Percentiles rank a stretch among this genome's conserved stretches.
These are phyloP conservation scores for Neocatenulostroma microsporum DNA, from an alignment of 2,329 filamentous ascomycete species.

Conservation along the genomic window DNA sequence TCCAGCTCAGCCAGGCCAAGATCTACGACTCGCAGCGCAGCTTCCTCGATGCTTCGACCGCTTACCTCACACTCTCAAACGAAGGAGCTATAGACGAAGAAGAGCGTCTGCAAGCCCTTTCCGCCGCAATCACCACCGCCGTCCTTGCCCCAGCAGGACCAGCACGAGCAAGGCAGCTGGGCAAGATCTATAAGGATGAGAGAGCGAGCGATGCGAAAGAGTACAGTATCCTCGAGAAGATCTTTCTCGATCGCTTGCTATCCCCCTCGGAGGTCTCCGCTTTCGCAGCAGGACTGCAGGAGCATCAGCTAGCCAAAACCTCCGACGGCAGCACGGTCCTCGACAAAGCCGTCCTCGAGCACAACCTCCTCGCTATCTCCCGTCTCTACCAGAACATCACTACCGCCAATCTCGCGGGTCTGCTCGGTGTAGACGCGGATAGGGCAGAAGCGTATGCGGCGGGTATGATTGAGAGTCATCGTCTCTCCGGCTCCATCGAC, in stretches of 20 bases:
- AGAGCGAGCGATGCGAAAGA: constrained; percentile 67
- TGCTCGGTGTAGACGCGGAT: constrained; percentile 70
- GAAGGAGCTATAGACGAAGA: constrained; percentile 72
- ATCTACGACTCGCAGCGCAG: constrained; percentile 85
- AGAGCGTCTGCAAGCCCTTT: constrained; percentile 76
- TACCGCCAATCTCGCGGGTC: constrained; percentile 60
- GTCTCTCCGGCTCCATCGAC: constrained; percentile 81
- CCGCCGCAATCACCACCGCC: constrained; percentile 82
- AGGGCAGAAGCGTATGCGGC: constrained; percentile 88
- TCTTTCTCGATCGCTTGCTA: constrained; percentile 85
- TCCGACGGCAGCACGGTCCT: constrained; percentile 88
- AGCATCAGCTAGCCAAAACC: constrained; percentile 85
- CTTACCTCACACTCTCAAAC: constrained; percentile 82
- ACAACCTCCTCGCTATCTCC: constrained; percentile 84
- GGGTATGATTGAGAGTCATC: constrained; percentile 90
- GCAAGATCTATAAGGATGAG: constrained; percentile 88
- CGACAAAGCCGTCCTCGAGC: constrained; percentile 87
- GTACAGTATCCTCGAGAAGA: constrained; percentile 88
- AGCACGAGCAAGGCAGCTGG: constrained; percentile 68
- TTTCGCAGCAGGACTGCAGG: constrained; percentile 71
- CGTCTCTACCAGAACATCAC: constrained; percentile 46
- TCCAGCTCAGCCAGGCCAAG: constrained; percentile 83
- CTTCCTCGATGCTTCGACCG: constrained; percentile 79
- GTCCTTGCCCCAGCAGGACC: constrained; percentile 89
- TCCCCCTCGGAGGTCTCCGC: constrained; percentile 73